Percentiles rank a stretch among this genome's conserved stretches.
These are phyloP conservation scores for Ustilago hordei DNA, from an alignment of 1,284 basidiomycete species.

Conservation along the genomic window DNA sequence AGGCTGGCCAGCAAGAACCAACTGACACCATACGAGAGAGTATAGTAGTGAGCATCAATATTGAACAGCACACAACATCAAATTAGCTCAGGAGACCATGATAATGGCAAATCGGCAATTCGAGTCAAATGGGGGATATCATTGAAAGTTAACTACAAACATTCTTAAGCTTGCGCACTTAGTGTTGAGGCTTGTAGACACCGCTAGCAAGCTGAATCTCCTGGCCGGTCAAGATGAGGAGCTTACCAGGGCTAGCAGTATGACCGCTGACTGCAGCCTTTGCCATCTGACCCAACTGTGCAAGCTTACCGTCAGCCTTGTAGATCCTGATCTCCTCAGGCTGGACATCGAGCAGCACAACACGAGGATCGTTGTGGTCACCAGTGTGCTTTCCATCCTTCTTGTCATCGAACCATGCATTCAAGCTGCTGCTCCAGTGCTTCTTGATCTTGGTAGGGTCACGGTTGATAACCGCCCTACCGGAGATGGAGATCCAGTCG, in stretches of 20 bases:
- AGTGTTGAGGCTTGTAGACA: conserved; percentile 54
- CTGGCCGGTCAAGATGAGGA: conserved; percentile 75
- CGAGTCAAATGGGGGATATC: not conserved
- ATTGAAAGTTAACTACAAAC: not conserved
- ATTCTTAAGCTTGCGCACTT: not conserved
- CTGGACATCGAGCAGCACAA: conserved; percentile 82
- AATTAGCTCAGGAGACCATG: not conserved
- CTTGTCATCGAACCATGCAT: conserved; percentile 86
- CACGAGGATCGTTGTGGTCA: conserved; percentile 81
- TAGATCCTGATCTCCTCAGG: conserved; percentile 76
- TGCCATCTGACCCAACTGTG: conserved; percentile 72
- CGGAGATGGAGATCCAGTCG: conserved; percentile 86
- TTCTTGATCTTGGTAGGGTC: conserved; percentile 62
- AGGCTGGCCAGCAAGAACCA: not conserved
- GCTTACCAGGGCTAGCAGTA: conserved; percentile 76
- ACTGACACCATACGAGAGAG: no score
- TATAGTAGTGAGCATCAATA: no score
- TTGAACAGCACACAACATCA: not conserved
- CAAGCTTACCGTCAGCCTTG: conserved; percentile 57
- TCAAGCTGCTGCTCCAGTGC: conserved; percentile 54
- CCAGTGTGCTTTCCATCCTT: conserved; percentile 89
- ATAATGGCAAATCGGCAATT: not conserved
- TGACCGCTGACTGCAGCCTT: conserved; percentile 75
- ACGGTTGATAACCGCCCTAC: conserved; percentile 73
- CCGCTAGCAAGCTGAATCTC: conserved; percentile 73